A percentile compares a stretch with the other conserved stretches of the same genome.
These are phyloP conservation scores for Aspergillus candidus DNA, from an alignment of 2,329 filamentous ascomycete genomes.

Conservation along the genomic window DNA sequence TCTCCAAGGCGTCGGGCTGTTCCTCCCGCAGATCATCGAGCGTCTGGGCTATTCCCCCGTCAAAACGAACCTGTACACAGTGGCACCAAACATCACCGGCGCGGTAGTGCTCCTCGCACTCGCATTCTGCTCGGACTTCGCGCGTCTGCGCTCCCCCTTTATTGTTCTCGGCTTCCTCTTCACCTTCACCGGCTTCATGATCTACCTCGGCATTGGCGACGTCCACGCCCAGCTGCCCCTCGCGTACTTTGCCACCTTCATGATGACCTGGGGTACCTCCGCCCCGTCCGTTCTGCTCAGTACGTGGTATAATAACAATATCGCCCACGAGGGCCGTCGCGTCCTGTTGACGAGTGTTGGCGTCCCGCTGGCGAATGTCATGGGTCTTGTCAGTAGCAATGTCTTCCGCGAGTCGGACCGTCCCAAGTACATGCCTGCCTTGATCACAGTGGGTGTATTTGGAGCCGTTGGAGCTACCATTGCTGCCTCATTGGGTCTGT, in stretches of 20 bases:
- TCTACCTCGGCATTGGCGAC: constrained; percentile 64
- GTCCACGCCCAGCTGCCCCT: constrained; percentile 56
- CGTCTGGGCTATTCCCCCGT: constrained; percentile 50
- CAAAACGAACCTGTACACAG: constrained; percentile 73
- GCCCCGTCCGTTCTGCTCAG: constrained; percentile 64
- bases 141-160: constrained; percentile 65
- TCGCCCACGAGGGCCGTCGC: constrained; percentile 68
- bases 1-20: constrained; percentile 51
- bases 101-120: constrained; percentile 66
- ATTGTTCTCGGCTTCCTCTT: constrained; percentile 67
- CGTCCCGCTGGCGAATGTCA: constrained; percentile 69
- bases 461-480: constrained; percentile 54
- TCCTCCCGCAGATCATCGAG: constrained; percentile 53
- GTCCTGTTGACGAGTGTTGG: constrained; percentile 65
- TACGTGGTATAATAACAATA: constrained; percentile 76
- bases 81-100: constrained; percentile 71
- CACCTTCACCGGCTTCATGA: constrained; percentile 71
- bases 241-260: constrained; percentile 70
- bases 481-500: constrained; percentile 52
- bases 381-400: constrained; percentile 65
- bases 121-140: constrained; percentile 63
- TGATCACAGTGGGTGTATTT: constrained; percentile 50
- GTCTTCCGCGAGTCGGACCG: constrained; percentile 60
- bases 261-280: constrained; percentile 77
- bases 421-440: constrained; percentile 61